Evolutionary conservation across 2,329 filamentous ascomycete genomes (phyloP).

Genomic region (Purpureocillium takamizusanense): DNA sequence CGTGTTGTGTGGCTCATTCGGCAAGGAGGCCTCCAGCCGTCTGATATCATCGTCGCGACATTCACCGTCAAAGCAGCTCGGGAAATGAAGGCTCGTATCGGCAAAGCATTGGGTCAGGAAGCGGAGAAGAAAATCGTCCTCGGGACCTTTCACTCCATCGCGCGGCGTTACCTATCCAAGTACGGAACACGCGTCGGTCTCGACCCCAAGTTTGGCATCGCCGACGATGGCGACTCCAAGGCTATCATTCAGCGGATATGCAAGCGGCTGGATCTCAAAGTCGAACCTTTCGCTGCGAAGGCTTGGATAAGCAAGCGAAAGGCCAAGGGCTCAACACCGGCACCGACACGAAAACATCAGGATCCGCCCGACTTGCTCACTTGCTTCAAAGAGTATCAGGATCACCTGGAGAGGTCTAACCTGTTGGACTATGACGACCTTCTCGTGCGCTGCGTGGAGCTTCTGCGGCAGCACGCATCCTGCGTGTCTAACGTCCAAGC

Average conservation of each 20-base stretch:
- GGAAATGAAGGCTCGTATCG: constrained; percentile 88
- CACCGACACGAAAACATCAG: constrained; percentile 26
- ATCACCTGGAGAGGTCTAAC: constrained; percentile 64
- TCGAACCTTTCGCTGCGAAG: constrained; percentile 64
- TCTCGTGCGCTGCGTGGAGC: constrained; percentile 70
- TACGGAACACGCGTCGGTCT: constrained; percentile 84
- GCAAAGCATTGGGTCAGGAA: constrained; percentile 68
- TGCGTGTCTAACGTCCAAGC: constrained; percentile 87
- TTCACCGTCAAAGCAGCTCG: constrained; percentile 92
- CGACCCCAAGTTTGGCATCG: constrained; percentile 78
- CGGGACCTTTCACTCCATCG: constrained; percentile 92
- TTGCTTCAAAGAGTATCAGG: constrained; percentile 69
- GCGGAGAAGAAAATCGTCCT: constrained; percentile 70
- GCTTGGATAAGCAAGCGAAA: constrained; percentile 67
- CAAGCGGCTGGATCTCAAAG: constrained; percentile 57
- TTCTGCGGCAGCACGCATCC: constrained; percentile 62
- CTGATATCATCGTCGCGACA: constrained; percentile 88
- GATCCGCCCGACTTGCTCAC: constrained; percentile 52
- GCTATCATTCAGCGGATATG: constrained; percentile 76
- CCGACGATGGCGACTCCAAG: constrained; percentile 71
- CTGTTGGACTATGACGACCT: constrained; percentile 93
- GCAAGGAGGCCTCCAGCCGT: constrained; percentile 61
- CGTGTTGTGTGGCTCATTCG: constrained; percentile 84
- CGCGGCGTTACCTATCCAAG: constrained; percentile 69
- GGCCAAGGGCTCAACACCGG: constrained; percentile 41